These are phyloP conservation scores for Pleurotus giganteus DNA, from an alignment of 768 basidiomycete genomes.

Conservation along the genomic window DNA sequence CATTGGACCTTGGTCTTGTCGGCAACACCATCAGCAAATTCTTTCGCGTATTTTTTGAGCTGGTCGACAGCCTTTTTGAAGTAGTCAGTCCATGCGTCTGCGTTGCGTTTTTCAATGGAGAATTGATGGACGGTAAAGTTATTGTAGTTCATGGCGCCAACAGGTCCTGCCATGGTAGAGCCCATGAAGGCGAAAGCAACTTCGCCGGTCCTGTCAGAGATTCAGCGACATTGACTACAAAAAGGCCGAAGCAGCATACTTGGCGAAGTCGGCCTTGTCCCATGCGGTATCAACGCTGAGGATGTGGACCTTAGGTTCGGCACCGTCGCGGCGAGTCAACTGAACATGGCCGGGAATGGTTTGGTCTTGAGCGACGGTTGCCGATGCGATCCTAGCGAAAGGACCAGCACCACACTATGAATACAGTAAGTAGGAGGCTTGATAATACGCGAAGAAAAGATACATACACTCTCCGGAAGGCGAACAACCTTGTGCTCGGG, in stretches of 20 bases:
- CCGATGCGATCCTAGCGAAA: constrained; percentile 7
- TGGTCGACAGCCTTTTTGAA: neutral
- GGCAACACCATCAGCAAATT: neutral
- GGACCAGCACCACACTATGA: constrained; percentile 3
- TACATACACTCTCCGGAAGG: constrained; percentile 8
- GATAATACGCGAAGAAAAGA: no score
- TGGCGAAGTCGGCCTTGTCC: neutral
- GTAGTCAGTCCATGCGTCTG: neutral
- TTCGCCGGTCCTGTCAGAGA: neutral
- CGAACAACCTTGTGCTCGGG: constrained; percentile 8
- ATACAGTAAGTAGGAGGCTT: neutral
- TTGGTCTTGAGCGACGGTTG: neutral
- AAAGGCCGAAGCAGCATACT: neutral
- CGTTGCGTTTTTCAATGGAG: neutral
- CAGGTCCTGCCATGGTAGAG: neutral
- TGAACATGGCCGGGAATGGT: neutral
- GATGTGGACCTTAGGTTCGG: constrained; percentile 4
- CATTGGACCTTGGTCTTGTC: constrained; percentile 6
- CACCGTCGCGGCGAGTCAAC: constrained; percentile 6
- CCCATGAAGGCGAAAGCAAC: constrained; percentile 1
- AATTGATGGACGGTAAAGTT: neutral
- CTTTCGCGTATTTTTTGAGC: neutral
- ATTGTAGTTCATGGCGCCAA: constrained; percentile 6
- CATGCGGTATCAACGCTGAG: constrained; percentile 1
- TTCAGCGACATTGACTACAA: neutral